A percentile compares a stretch with the other conserved stretches of the same genome.
phyloP scores from a whole-genome alignment of 1,284 basidiomycete species.

The Phylloboletellus chloephorus region DNA sequence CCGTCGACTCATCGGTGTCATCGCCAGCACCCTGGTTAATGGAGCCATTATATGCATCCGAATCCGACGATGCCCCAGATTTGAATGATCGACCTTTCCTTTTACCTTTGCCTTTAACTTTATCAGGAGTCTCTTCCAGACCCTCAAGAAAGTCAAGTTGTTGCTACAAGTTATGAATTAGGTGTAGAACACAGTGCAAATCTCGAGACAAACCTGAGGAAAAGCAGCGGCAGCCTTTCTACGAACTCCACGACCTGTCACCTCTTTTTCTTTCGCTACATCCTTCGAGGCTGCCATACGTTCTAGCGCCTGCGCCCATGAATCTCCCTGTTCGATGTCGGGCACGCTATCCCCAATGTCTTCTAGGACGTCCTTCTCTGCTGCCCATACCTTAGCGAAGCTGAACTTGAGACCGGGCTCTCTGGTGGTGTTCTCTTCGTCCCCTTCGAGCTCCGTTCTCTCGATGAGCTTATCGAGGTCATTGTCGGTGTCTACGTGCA shows the following conservation, averaged over 20 bases:
- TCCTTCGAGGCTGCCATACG: constrained; percentile 54
- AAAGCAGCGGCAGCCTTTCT: constrained; percentile 58
- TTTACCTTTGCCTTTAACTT: constrained; percentile 23
- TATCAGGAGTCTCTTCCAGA: constrained; percentile 25
- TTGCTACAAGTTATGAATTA: constrained; percentile 27
- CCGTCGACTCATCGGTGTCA: constrained; percentile 26
- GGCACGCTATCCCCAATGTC: constrained; percentile 53
- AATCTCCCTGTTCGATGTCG: constrained; percentile 54
- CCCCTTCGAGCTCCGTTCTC: constrained; percentile 72
- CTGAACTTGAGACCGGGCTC: constrained; percentile 56
- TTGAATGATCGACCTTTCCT: constrained; percentile 24
- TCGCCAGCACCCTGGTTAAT: constrained; percentile 11
- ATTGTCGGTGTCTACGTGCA: constrained; percentile 60
- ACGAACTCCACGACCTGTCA: constrained; percentile 65
- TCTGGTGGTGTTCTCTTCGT: constrained; percentile 43
- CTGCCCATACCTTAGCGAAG: constrained; percentile 87
- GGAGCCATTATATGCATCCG: constrained; percentile 28
- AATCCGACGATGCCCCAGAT: constrained; percentile 27
- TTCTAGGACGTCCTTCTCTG: constrained; percentile 63
- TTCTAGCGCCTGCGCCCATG: constrained; percentile 71
- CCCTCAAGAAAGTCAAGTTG: constrained; percentile 29
- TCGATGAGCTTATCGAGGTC: constrained; percentile 81
- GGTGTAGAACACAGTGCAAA: not conserved
- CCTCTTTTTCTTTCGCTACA: constrained; percentile 44
- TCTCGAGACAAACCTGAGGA: constrained; percentile 41